Evolutionary conservation across 208 protist species (phyloP), one percentile per base, ranked within the genome.

Genomic region (Balamuthia mandrillaris): DNA sequence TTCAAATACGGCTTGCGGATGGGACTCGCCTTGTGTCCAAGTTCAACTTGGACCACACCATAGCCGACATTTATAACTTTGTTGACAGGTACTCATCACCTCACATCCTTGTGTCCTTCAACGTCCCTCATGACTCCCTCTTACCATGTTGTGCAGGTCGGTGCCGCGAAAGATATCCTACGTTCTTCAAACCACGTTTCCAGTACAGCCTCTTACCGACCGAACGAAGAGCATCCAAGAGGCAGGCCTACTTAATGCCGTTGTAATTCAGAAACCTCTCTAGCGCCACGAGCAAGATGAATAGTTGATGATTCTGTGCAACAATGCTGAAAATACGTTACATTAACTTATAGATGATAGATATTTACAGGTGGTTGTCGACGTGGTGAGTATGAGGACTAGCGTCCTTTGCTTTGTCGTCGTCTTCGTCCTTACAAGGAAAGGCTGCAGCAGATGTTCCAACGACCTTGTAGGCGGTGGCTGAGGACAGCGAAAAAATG

Each of bases 21-120:
- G 68, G 68, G 16, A 78, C 41, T 14, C 68, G 68, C 21, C 33
- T 47, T 12, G 27, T 56, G 44, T 37, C 68, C 39, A 78, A 37
- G 41, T 78, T 78, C 47, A 78, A 78, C 68, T 45, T 56, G 42
- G 27, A 14, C 9, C 68, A 78, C 47, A 78, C 68, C 35, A 33
- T 78, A 18, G 42, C 42, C 68, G 68, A 78, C n/a, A 6, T 78
- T 10, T 21, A 45, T 18, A 18, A 29, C 27, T 78, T 56, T 54
- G 68, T 78, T 7, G 68, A 78, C 47, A n/a, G 33, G 63, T 56
- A 56, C 49, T 56, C 49, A 56, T 24, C n/a, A 18, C 18, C n/a
- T 56, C n/a, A 24, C n/a, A n/a, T 18, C 49, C n/a, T 56, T 56
- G 49, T n/a, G 18, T 56, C 18, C 49, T n/a, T 24, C 18, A 56